Evolutionary conservation across 176 grass and related monocot species (phyloP), one percentile per base, ranked within the genome.

Genomic region (Ananas comosus): DNA sequence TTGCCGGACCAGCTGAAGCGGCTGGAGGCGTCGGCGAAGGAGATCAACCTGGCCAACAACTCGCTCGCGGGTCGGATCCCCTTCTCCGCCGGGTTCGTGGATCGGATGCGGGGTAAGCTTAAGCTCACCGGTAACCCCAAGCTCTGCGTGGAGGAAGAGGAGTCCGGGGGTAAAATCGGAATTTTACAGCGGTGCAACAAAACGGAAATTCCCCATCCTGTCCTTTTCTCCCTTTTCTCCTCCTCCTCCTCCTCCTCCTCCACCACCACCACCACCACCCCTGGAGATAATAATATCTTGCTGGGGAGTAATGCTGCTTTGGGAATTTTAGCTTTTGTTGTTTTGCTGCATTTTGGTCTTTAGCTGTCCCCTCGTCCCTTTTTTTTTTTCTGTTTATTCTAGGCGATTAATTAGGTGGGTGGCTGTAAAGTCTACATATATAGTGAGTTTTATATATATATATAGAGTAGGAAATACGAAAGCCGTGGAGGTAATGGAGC

Each of bases 21-120:
- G 53, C 56, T 79, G 18, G 82, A 84, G 76, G 24, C 22, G 9
- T 64, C 76, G n/a, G 82, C 64, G n/a, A 70, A 24, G n/a, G 76
- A 84, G 76, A 72, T 84, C 12, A 84, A 84, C 57, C 27, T 84
- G 56, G 82, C 79, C 54, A 74, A 68, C 65, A 84, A 84, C 56
- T 64, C 4, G 12, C 73, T 84, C 19, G 65, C 57, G 13, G 82
- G 82, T 4, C 76, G 70, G 5, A 19, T 84, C 48, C 82, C 82
- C 0, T 84, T 84, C 66, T 79, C 82, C 23, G 76, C 66, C 50
- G 70, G 42, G 23, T 84, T 84, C 48, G 65, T 64, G 49, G 70
- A 1, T 14, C 79, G 66, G 2, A 19, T 82, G 53, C 65, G 70
- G 3, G 58, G 69, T 11, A 82, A 78, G 48, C 64, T 87, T 47